These are phyloP conservation scores for Bonia amplexicaulis DNA, from an alignment of 176 grass and related monocot species.

Conservation along the genomic window DNA sequence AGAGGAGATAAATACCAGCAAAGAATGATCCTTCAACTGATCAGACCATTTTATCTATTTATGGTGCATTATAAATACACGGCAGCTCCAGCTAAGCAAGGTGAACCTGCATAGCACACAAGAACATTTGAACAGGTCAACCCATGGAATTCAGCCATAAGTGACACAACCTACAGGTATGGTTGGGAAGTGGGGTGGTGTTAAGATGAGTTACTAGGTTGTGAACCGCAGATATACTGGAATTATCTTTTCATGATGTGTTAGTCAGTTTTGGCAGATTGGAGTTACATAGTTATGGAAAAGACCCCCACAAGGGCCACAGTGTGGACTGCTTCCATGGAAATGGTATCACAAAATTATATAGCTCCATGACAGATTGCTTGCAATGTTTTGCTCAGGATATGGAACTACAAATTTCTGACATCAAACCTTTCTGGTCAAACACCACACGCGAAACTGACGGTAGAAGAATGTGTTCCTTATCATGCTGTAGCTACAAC, in stretches of 20 bases:
- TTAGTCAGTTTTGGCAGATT: neutral
- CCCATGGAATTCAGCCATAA: neutral
- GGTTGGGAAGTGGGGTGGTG: too few species aligned
- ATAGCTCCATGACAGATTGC: neutral
- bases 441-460: neutral
- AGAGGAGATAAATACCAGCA: neutral
- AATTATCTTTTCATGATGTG: neutral
- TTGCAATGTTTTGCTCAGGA: neutral
- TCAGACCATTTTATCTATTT: slow-evolving; percentile 16
- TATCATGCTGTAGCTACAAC: neutral
- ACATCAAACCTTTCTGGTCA: neutral
- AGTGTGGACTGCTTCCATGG: neutral
- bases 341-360: neutral
- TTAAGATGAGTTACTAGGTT: neutral
- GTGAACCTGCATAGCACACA: slow-evolving; percentile 23
- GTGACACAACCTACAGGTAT: neutral
- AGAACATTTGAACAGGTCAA: neutral
- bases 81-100: slow-evolving; percentile 21
- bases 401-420: neutral
- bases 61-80: slow-evolving; percentile 1
- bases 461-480: neutral
- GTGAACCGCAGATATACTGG: neutral
- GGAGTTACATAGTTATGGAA: neutral
- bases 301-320: neutral
- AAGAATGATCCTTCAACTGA: neutral